A percentile compares a stretch with the other conserved stretches of the same genome.
These are phyloP conservation scores for Scedosporium dehoogii DNA, from an alignment of 2,329 filamentous ascomycete genomes.

Conservation along the genomic window DNA sequence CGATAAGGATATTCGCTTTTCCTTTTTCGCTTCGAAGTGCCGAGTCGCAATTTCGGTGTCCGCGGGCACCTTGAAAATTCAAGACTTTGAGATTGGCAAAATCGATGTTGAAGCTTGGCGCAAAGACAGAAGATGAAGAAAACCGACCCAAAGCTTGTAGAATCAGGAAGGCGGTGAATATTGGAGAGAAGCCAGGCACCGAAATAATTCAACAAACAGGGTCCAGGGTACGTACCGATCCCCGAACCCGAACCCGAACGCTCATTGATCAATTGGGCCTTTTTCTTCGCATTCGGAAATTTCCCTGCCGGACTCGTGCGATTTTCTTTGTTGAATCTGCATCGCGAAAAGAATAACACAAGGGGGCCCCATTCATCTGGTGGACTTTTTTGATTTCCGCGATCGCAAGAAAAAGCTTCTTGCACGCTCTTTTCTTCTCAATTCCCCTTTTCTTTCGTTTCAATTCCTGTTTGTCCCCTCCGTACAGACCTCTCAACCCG, in stretches of 20 bases:
- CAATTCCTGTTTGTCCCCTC: not conserved
- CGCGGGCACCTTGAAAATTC: not conserved
- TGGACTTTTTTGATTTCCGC: not conserved
- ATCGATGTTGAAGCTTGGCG: not conserved
- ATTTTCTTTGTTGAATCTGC: not conserved
- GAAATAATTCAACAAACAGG: not conserved
- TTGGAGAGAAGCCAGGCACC: not conserved
- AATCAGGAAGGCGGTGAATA: constrained; percentile 1
- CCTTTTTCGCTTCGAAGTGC: not conserved
- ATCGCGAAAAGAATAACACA: not conserved
- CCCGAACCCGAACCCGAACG: not conserved
- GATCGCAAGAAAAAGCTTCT: not conserved
- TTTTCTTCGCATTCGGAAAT: not conserved
- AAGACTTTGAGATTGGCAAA: not conserved
- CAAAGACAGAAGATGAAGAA: not conserved
- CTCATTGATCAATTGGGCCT: not conserved
- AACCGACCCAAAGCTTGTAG: not conserved
- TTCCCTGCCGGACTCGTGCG: constrained; percentile 11
- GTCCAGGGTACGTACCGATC: not conserved
- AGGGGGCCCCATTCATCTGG: not conserved
- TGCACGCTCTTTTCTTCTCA: not conserved
- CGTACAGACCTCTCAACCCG: not conserved
- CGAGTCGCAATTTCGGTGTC: not conserved
- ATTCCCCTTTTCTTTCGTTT: constrained; percentile 4
- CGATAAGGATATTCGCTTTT: not conserved